Conservation (phyloP, 192 early-diverging fungal species). For the Jimgerdemannia lactiflua region DNA sequence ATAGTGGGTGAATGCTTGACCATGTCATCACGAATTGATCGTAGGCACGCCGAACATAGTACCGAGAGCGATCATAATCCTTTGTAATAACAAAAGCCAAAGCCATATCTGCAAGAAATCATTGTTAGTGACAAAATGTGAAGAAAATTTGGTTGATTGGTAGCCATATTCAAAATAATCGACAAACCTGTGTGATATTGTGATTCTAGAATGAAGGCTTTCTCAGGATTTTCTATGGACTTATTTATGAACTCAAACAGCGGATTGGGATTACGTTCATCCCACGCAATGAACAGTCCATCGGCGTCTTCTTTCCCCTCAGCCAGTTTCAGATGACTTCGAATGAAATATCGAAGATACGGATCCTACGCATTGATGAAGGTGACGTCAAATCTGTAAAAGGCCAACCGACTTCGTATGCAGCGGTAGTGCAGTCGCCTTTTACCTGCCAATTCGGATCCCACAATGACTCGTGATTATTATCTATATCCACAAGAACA, state of each 20-base stretch:
- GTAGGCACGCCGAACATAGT: slow-evolving; percentile 42
- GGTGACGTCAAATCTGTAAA: not conserved
- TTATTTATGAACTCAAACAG: slow-evolving; percentile 47
- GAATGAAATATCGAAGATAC: slow-evolving; percentile 55
- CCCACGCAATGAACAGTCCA: slow-evolving; percentile 45
- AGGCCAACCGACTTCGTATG: not conserved
- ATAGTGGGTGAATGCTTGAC: slow-evolving; percentile 47
- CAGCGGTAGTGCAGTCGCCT: not conserved
- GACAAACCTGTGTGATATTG: slow-evolving; percentile 12
- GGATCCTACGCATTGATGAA: slow-evolving; percentile 24
- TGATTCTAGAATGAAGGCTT: not conserved
- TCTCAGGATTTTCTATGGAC: slow-evolving; percentile 23
- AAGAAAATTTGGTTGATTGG: not conserved
- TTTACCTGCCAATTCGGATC: slow-evolving; percentile 36
- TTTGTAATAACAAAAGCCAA: slow-evolving; percentile 31
- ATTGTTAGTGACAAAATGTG: not conserved
- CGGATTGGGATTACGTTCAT: slow-evolving; percentile 45
- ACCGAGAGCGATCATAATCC: slow-evolving; percentile 39
- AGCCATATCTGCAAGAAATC: slow-evolving; percentile 33
- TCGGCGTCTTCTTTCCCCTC: slow-evolving; percentile 31
- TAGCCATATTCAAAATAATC: too few species aligned
- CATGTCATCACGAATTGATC: slow-evolving; percentile 40
- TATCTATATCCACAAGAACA: slow-evolving; percentile 51
- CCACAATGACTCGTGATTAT: slow-evolving; percentile 49
- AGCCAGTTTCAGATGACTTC: slow-evolving; percentile 45